Conservation (phyloP, 148 eudicot genomes). For the Cornus kousa region DNA sequence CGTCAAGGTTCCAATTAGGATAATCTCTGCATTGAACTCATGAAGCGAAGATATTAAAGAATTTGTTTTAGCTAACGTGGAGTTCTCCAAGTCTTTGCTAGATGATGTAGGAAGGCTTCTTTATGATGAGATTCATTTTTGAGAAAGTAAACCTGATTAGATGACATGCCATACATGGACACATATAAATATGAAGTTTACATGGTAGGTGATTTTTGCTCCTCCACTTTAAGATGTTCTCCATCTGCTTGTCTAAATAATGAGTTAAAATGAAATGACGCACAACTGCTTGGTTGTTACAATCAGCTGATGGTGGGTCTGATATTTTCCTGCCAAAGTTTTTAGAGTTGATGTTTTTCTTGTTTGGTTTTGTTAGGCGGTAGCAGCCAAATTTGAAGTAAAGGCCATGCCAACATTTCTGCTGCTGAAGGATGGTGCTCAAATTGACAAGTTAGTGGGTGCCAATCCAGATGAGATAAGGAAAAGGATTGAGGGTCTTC, state of each 20-base stretch:
- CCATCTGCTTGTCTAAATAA: background rate
- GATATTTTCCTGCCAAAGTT: background rate
- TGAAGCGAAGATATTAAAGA: too few relatives aligned
- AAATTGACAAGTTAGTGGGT: slow-evolving; percentile 1
- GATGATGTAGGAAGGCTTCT: too few relatives aligned
- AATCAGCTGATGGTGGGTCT: background rate
- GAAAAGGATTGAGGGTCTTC: slow-evolving; percentile 45
- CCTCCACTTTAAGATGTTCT: background rate
- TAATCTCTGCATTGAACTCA: too few relatives aligned
- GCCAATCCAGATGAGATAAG: slow-evolving; percentile 61
- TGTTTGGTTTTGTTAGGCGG: slow-evolving; percentile 12
- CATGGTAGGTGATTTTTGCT: background rate
- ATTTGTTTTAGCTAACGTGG: too few relatives aligned
- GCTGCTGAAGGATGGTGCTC: slow-evolving; percentile 53
- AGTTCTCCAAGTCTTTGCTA: too few relatives aligned
- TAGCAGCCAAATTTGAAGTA: slow-evolving; percentile 44
- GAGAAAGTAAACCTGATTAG: background rate
- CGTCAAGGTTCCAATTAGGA: too few relatives aligned
- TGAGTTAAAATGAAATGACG: background rate
- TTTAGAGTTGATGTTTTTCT: background rate
- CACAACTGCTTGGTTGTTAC: background rate
- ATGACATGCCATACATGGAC: background rate
- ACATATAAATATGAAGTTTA: background rate
- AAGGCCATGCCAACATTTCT: slow-evolving; percentile 91
- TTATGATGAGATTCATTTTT: too few relatives aligned